Base-by-base conservation (phyloP, 192 early-diverging fungal species). In the Globomyces pollinis-pini region DNA sequence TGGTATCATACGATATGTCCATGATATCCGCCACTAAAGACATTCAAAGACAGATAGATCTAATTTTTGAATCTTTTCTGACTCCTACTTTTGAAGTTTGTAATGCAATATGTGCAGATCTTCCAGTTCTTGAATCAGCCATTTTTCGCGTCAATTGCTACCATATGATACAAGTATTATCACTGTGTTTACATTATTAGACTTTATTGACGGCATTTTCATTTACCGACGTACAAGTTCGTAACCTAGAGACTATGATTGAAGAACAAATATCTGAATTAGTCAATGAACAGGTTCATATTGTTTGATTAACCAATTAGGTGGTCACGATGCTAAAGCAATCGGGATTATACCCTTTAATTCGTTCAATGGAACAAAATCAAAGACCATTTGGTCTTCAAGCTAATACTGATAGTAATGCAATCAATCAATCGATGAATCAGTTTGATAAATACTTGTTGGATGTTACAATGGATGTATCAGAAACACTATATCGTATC, bases 1-100 rank as follows among this genome's bases (percentile, higher is more conserved):
- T 90, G 78, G 79, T 85, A 18, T 87, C 88, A 1, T 90, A 89
- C 61, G 86, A 90, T 59, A 82, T 81, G 5, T 88, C 87, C 3
- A 71, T 87, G 38, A 69, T 88, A 13, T 65, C 76, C 1, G 65
- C 62, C 1, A 71, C 64, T 8, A 55, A 55, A 36, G 52, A 55
- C 6, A 39, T 68, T 4, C 85, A 86, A 44, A 54, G 69, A 39
- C 82, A 84, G 50, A 86, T 91, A 75, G 69, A 68, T 6, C 61
- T 74, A n/a, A 84, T 87, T 15, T 58, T 91, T 28, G 63, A 76
- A 30, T 80, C 85, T 0, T 69, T 85, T n/a, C 63, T 91, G 18
- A 86, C 89, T 35, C 87, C 90, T 8, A 63, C 90, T 1, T 65
- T 86, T 52, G 80, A 84, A 42, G 79, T 84, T 72, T 88, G 85